Evolutionary conservation across 768 basidiomycete genomes (phyloP).

Genomic region (Macrolepiota fuliginosa): DNA sequence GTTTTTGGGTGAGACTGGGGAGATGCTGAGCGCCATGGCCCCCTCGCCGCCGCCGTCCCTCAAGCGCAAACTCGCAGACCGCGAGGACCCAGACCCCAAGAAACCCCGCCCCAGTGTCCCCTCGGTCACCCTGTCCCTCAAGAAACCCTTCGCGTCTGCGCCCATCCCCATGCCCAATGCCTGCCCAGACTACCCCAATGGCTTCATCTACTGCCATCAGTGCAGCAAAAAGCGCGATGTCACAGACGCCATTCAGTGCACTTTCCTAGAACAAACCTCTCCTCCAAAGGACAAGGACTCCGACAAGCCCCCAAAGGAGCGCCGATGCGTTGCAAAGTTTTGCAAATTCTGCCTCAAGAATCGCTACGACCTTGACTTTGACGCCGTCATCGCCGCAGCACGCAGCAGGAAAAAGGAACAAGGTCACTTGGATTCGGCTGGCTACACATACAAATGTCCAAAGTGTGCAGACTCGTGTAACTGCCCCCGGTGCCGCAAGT

Average conservation of each 20-base stretch:
- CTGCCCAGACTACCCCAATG: slow-evolving; percentile 33
- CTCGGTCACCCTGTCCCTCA: slow-evolving; percentile 19
- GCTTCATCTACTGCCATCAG: slow-evolving; percentile 67
- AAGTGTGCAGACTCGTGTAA: slow-evolving; percentile 66
- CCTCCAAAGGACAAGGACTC: slow-evolving; percentile 18
- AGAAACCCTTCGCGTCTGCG: slow-evolving; percentile 25
- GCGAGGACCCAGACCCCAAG: slow-evolving; percentile 26
- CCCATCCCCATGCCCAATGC: slow-evolving; percentile 22
- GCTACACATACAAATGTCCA: slow-evolving; percentile 65
- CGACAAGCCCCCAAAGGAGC: slow-evolving; percentile 5
- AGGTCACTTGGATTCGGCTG: slow-evolving; percentile 23
- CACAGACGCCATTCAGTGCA: slow-evolving; percentile 37
- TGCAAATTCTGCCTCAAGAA: slow-evolving; percentile 68
- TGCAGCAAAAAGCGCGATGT: slow-evolving; percentile 61
- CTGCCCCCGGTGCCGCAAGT: slow-evolving; percentile 63
- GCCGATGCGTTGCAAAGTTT: slow-evolving; percentile 54
- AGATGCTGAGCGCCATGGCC: no score
- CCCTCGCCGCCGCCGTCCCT: slow-evolving; percentile 21
- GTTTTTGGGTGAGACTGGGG: slow-evolving; percentile 5
- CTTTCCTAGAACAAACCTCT: slow-evolving; percentile 21
- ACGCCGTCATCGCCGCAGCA: slow-evolving; percentile 31
- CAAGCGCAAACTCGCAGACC: slow-evolving; percentile 52
- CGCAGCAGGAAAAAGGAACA: slow-evolving; percentile 15
- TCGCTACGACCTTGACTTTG: slow-evolving; percentile 56
- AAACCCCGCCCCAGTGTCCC: slow-evolving; percentile 27